These are phyloP conservation scores for Luffa acutangula DNA, from an alignment of 306 rosid species.

Conservation along the genomic window DNA sequence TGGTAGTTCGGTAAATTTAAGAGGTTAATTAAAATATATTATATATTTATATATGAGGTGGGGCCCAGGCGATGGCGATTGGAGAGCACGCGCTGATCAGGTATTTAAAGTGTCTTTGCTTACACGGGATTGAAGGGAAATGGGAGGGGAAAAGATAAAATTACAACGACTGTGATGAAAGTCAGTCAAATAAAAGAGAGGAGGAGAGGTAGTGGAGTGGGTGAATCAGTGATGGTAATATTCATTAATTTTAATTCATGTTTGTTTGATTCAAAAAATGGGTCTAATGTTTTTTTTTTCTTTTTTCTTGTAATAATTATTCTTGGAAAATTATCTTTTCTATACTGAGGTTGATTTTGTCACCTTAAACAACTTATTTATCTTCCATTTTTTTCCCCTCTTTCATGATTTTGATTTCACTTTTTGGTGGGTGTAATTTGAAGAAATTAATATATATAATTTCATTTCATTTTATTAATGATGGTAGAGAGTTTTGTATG, in stretches of 20 bases:
- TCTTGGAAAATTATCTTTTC: background rate
- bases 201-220: background rate
- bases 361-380: background rate
- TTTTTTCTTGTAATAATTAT: background rate
- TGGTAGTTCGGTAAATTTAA: background rate
- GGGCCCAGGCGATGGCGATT: background rate
- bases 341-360: background rate
- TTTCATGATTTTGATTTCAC: background rate
- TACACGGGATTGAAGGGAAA: background rate
- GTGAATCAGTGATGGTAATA: background rate
- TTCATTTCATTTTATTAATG: background rate
- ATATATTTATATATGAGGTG: background rate
- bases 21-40: background rate
- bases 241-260: conserved; percentile 4
- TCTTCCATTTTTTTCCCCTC: background rate
- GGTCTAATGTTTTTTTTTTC: background rate
- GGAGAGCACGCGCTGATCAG: background rate
- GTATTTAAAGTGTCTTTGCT: background rate
- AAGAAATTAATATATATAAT: background rate
- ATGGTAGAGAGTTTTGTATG: too few species aligned
- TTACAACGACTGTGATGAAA: background rate
- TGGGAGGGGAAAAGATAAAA: background rate
- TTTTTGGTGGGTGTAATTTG: background rate
- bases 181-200: background rate
- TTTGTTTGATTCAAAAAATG: background rate